A percentile compares a stretch with the other conserved stretches of the same genome.
phyloP scores from a whole-genome alignment of 148 eudicot genomes.

The Nepenthes gracilis region DNA sequence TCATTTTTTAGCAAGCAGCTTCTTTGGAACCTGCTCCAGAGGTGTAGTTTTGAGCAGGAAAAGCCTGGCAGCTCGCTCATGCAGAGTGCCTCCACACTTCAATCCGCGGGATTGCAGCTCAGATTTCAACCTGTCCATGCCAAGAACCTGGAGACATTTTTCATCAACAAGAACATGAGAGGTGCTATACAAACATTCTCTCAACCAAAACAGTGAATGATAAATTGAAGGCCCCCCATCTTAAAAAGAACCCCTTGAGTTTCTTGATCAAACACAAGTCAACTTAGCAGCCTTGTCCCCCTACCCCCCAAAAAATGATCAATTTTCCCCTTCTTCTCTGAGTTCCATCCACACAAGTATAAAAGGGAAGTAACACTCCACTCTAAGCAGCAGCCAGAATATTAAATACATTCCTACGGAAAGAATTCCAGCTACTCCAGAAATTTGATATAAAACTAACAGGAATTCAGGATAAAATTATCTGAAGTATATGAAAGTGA shows the following conservation, averaged over 20 bases:
- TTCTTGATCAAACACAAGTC: too few species aligned
- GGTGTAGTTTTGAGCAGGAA: slow-evolving; percentile 87
- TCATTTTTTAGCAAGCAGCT: slow-evolving; percentile 92
- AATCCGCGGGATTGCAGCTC: slow-evolving; percentile 78
- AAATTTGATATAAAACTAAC: too few species aligned
- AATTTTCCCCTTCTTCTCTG: too few species aligned
- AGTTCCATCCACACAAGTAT: neutral
- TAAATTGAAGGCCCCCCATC: too few species aligned
- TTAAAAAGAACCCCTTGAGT: too few species aligned
- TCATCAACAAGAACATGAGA: neutral
- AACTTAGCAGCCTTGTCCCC: too few species aligned
- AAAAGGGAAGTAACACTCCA: neutral
- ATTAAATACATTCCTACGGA: neutral
- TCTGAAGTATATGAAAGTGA: too few species aligned
- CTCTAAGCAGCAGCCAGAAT: neutral
- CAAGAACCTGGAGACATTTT: slow-evolving; percentile 46
- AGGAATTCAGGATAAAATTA: too few species aligned
- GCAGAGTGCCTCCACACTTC: slow-evolving; percentile 95
- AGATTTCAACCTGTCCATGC: slow-evolving; percentile 73
- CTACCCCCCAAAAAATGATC: too few species aligned
- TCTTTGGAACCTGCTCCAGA: slow-evolving; percentile 85
- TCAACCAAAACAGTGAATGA: neutral
- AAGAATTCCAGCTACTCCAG: too few species aligned
- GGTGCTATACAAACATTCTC: neutral
- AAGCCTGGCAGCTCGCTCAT: slow-evolving; percentile 93